Evolutionary conservation across 2,329 filamentous ascomycete genomes (phyloP), one percentile per base, ranked within the genome.

Genomic region (Tolypocladium tropicale): DNA sequence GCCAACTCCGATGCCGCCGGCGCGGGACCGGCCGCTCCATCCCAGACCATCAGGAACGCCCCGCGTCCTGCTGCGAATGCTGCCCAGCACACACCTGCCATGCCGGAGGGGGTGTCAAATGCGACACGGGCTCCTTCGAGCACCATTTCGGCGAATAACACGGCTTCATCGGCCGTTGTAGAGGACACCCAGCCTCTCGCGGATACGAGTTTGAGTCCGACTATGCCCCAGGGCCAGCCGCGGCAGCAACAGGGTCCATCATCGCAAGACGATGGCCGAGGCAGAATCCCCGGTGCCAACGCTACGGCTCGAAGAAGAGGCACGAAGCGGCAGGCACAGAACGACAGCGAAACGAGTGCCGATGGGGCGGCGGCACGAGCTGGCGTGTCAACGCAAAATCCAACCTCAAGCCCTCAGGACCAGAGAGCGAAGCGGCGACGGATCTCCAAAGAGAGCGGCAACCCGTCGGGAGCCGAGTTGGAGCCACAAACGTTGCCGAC

Each of bases 341-440:
- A 53, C 28, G 55, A 53, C 32, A 41, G 49, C 10, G 41, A 53
- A 16, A 18, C 36, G 7, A 28, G 39, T 37, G 7, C 34, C 2
- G 43, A 43, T 39, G 41, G 32, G 6, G 43, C 36, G n/a, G 7
- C 37, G 16, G 43, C 23, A 1, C 55, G 18, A 37, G 52, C 49
- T 36, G 36, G 25, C 14, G 32, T 25, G 30, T 51, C 10, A 30
- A 36, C 54, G 28, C 63, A 60, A 11, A 46, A 23, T 33, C 34
- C 39, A n/a, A 12, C 53, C n/a, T 30, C 52, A 16, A 33, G 43
- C 25, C 60, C 61, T 36, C 59, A 61, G n/a, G 23, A 52, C 25
- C 53, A 48, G 11, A 50, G 43, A 21, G 43, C 55, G 30, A 69
- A 69, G 56, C 65, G 67, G 9, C 66, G 63, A 28, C 63, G 65